These are phyloP conservation scores for Globisporangium nodosum DNA, from an alignment of 352 stramenopile genomes.

Conservation along the genomic window DNA sequence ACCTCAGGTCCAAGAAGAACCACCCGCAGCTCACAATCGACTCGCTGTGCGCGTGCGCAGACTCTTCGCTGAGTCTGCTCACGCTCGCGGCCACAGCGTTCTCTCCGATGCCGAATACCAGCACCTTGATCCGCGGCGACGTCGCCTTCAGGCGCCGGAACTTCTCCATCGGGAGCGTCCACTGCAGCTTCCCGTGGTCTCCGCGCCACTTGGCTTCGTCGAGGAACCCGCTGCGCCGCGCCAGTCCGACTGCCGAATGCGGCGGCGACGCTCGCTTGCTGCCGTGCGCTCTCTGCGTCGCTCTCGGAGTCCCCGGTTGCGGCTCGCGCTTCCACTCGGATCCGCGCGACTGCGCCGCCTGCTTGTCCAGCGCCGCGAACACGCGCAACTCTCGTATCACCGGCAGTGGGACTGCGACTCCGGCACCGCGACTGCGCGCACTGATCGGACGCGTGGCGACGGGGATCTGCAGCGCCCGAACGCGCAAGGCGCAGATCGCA, in stretches of 20 bases:
- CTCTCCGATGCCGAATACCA: slow-evolving; percentile 54
- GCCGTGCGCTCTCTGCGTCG: slow-evolving; percentile 1
- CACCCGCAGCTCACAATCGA: slow-evolving; percentile 63
- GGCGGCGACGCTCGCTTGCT: not conserved
- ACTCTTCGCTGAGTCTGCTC: slow-evolving; percentile 6
- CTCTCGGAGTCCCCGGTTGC: slow-evolving; percentile 4
- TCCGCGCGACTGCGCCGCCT: slow-evolving; percentile 38
- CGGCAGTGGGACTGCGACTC: not conserved
- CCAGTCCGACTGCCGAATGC: not conserved
- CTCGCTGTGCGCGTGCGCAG: slow-evolving; percentile 21
- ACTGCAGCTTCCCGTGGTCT: slow-evolving; percentile 46
- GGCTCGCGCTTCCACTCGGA: slow-evolving; percentile 50
- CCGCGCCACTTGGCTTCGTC: slow-evolving; percentile 50
- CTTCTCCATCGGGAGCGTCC: slow-evolving; percentile 50
- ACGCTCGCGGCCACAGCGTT: slow-evolving; percentile 13
- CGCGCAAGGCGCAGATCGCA: slow-evolving; percentile 27
- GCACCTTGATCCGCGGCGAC: slow-evolving; percentile 57
- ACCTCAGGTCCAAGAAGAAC: slow-evolving; percentile 82
- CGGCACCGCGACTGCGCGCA: not conserved
- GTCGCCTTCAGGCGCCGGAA: slow-evolving; percentile 69
- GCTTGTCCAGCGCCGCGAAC: slow-evolving; percentile 50
- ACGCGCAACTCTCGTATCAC: slow-evolving; percentile 48
- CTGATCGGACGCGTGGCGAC: slow-evolving; percentile 14
- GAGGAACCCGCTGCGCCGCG: slow-evolving; percentile 34
- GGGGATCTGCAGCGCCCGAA: slow-evolving; percentile 45